Evolutionary conservation across 306 rosid genomes (phyloP), one percentile per base, ranked within the genome.

Genomic region (Mimosa pudica): DNA sequence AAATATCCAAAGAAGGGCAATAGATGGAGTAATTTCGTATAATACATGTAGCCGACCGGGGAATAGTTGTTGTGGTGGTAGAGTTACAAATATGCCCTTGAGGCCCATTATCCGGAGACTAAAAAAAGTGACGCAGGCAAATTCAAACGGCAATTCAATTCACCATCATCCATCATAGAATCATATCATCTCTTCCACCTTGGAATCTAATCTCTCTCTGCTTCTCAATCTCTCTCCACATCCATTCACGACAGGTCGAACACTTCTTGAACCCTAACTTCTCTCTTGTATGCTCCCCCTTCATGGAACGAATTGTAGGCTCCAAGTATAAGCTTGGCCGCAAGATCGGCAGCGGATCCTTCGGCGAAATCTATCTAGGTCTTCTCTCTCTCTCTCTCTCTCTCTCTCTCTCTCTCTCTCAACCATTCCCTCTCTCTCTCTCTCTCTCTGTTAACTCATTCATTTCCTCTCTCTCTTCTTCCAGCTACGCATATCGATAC

Each of bases 281-380:
- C 68, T 38, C 18, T 76, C 82, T 63, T 69, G 67, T 82, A 71
- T 82, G 86, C 78, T 76, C 60, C 38, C 63, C 71, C 54, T 67
- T 17, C 73, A 88, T 90, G 94, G 94, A 90, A 82, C 85, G 94
- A 46, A 77, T 94, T 83, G 85, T 94, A 79, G 97, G 92, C 83
- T 80, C 87, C 71, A 91, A 91, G 88, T 94, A 84, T 88, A 94
- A 90, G 88, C 92, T 92, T 44, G 97, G 98, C 73, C 93, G 97
- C 77, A 94, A 94, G 94, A 94, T 94, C 93, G 98, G 98, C 63
- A 92, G 98, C 84, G 98, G 97, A 83, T 94, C 98, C 75, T 94
- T 94, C 80, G 98, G 98, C 4, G 97, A 94, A 89, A 94, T 94
- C 81, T 94, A 81, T 64, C 97, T 94, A 44, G 98, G 98, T 94